Evolutionary conservation across 1,284 basidiomycete species (phyloP).

Genomic region (Jaminaea rosea): DNA sequence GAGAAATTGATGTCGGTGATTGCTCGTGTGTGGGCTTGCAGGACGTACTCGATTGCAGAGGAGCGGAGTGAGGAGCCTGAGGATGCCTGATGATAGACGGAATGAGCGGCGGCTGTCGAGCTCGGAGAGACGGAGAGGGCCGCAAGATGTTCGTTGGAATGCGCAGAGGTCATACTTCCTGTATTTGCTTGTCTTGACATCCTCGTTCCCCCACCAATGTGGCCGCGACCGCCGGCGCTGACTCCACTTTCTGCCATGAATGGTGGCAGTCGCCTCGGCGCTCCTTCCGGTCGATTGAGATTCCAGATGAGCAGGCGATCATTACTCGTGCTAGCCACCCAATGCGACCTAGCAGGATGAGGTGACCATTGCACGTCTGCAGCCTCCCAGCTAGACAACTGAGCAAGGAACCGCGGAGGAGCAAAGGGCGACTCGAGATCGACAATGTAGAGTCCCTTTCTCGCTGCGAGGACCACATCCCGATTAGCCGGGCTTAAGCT

Average conservation of each 20-base stretch:
- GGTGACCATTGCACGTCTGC: constrained; percentile 93
- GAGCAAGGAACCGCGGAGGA: constrained; percentile 82
- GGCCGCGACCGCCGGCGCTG: no score
- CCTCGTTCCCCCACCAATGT: neutral
- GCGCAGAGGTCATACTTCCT: neutral
- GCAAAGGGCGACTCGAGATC: constrained; percentile 80
- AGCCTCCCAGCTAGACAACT: constrained; percentile 92
- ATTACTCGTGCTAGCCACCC: constrained; percentile 72
- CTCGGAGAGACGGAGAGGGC: no score
- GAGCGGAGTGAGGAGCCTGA: constrained; percentile 7
- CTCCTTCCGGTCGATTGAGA: constrained; percentile 51
- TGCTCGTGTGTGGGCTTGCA: constrained; percentile 39
- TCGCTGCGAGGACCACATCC: constrained; percentile 48
- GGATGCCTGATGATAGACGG: neutral
- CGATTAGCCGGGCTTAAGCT: constrained; percentile 43
- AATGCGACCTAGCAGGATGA: constrained; percentile 70
- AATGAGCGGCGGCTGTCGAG: constrained; percentile 5
- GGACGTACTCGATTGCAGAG: constrained; percentile 36
- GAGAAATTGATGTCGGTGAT: constrained; percentile 48
- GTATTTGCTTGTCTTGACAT: no score
- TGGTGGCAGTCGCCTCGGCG: neutral
- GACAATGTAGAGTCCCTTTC: constrained; percentile 91
- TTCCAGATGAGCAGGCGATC: constrained; percentile 96
- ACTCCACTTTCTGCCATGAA: neutral
- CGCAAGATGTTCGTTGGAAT: neutral